Evolutionary conservation across 345 rosid species (phyloP).

Genomic region (Acer yangbiense): DNA sequence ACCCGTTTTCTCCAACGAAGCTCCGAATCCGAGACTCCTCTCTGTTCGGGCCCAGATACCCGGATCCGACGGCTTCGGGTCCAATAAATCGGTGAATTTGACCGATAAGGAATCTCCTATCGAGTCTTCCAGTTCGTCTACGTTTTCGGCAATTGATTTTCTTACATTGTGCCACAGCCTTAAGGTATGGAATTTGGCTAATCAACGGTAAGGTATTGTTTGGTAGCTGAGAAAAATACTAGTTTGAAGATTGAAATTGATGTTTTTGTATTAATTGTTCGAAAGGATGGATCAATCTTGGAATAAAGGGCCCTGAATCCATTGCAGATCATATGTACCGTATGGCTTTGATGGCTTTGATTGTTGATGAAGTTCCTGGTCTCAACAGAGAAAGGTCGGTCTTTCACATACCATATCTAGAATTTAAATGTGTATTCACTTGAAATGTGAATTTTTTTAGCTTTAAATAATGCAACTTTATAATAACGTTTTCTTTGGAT

Average conservation of each 20-base stretch:
- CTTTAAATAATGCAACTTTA: neutral
- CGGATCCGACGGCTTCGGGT: constrained; percentile 34
- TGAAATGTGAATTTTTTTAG: neutral
- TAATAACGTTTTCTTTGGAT: too few relatives aligned
- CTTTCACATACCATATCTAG: neutral
- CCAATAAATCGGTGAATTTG: constrained; percentile 24
- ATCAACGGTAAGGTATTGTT: neutral
- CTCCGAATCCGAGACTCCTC: constrained; percentile 40
- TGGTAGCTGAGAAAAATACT: neutral
- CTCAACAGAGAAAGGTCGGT: constrained; percentile 72
- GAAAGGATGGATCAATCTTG: constrained; percentile 92
- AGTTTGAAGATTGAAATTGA: neutral
- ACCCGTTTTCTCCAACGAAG: constrained; percentile 26
- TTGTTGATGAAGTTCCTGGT: constrained; percentile 75
- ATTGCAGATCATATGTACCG: constrained; percentile 96
- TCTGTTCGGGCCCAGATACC: constrained; percentile 48
- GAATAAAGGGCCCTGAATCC: constrained; percentile 78
- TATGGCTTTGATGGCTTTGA: constrained; percentile 90
- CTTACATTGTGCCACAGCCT: constrained; percentile 85
- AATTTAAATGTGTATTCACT: neutral
- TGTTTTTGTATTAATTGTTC: neutral
- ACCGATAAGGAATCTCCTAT: constrained; percentile 27
- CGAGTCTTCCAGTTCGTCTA: constrained; percentile 35
- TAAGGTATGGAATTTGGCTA: constrained; percentile 47
- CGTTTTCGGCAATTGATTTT: constrained; percentile 74